phyloP scores from a whole-genome alignment of 192 early-diverging fungal genomes.

The Obelidium mucronatum region DNA sequence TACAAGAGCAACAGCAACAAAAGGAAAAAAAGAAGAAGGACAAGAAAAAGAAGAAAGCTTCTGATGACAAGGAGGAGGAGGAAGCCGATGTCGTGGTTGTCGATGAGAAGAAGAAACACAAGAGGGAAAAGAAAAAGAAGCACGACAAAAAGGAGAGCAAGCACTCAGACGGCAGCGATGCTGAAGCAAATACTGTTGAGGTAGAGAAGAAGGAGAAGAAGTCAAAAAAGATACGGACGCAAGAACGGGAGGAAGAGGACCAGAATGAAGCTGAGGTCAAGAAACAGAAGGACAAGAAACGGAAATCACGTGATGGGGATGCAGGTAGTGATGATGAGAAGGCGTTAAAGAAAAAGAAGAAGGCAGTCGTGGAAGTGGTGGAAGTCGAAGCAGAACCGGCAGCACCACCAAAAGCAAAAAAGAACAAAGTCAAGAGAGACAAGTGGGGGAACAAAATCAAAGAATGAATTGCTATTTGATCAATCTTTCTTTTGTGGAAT shows the following conservation, averaged over 20 bases:
- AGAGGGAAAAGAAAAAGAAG: conserved; percentile 6
- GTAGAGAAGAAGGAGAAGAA: not conserved
- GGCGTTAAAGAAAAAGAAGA: not conserved
- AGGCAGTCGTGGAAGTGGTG: not conserved
- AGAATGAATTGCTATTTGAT: not conserved
- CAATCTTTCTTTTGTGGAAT: not conserved
- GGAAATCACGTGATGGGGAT: not conserved
- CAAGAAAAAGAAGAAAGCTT: conserved; percentile 9
- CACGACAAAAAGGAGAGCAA: conserved; percentile 1
- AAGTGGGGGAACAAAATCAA: conserved; percentile 34
- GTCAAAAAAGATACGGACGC: not conserved
- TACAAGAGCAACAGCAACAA: conserved; percentile 7
- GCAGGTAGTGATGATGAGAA: conserved; percentile 1
- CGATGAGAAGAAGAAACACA: conserved; percentile 1
- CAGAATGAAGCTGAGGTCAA: not conserved
- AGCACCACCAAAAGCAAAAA: not conserved
- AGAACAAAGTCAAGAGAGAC: conserved; percentile 25
- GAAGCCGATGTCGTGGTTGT: not conserved
- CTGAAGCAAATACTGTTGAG: not conserved
- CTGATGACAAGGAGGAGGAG: not conserved
- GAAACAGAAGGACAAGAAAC: not conserved
- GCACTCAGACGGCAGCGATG: not conserved
- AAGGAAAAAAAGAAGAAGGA: conserved; percentile 31
- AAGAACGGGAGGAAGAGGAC: not conserved
- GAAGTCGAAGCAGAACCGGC: not conserved